phyloP scores from a whole-genome alignment of 495 filamentous ascomycete genomes.

The Gamarada debralockiae region DNA sequence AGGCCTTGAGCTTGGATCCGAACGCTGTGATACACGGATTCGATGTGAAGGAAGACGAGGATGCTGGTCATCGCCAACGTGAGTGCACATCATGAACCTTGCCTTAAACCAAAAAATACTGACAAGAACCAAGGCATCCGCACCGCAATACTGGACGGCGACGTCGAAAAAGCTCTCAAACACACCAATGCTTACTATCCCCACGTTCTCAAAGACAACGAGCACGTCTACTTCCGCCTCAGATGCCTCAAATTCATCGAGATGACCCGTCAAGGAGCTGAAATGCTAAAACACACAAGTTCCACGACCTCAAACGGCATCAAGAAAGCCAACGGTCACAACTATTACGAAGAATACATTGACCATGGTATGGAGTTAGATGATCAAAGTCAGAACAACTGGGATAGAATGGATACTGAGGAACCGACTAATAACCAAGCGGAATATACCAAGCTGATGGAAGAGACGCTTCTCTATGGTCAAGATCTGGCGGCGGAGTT shows the following conservation, averaged over 20 bases:
- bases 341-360: conserved; percentile 46
- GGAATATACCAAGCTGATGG: conserved; percentile 53
- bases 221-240: conserved; percentile 86
- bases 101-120: neutral
- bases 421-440: conserved; percentile 30
- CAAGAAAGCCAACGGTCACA: conserved; percentile 26
- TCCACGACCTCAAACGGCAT: conserved; percentile 22
- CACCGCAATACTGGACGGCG: conserved; percentile 83
- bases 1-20: conserved; percentile 54
- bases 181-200: conserved; percentile 77
- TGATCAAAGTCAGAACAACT: conserved; percentile 43
- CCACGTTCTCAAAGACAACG: conserved; percentile 75
- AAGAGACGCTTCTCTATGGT: conserved; percentile 76
- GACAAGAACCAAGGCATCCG: conserved; percentile 61
- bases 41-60: conserved; percentile 79
- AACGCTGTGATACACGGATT: conserved; percentile 53
- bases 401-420: conserved; percentile 49
- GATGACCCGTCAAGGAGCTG: conserved; percentile 82
- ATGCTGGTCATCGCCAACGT: conserved; percentile 87
- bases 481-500: conserved; percentile 76
- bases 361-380: conserved; percentile 83
- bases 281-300: conserved; percentile 42
- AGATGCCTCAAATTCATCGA: conserved; percentile 92
- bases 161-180: conserved; percentile 86
- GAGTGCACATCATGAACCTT: conserved; percentile 25